A percentile compares a stretch with the other conserved stretches of the same genome.
These are phyloP conservation scores for Medicago ruthenica DNA, from an alignment of 306 rosid genomes.

Conservation along the genomic window DNA sequence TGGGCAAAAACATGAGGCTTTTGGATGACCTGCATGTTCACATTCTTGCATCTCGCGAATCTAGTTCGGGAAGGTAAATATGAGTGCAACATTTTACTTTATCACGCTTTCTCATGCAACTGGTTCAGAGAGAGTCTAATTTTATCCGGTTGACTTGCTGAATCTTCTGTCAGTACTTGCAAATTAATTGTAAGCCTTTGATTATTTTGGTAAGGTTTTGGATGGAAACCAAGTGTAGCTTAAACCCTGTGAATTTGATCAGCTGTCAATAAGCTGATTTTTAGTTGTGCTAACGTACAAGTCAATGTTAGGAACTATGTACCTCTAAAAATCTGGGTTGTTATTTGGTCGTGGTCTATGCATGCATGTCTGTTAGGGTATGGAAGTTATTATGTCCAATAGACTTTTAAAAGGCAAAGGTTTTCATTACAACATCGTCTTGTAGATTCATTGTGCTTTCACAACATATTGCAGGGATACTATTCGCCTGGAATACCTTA, in stretches of 20 bases:
- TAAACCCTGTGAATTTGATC: conserved; percentile 28
- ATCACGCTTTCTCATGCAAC: conserved; percentile 24
- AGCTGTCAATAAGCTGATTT: conserved; percentile 14
- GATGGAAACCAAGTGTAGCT: conserved; percentile 33
- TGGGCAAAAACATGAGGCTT: conserved; percentile 79
- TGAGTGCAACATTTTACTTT: conserved; percentile 36
- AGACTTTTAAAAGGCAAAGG: conserved; percentile 24
- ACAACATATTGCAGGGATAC: conserved; percentile 67
- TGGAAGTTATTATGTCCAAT: conserved; percentile 26
- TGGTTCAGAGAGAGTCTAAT: conserved; percentile 4
- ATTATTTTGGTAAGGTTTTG: conserved; percentile 16
- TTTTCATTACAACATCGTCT: conserved; percentile 29
- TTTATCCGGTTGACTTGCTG: conserved; percentile 22
- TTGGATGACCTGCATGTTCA: conserved; percentile 90
- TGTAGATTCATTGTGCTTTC: conserved; percentile 31
- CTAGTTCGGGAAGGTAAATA: conserved; percentile 77
- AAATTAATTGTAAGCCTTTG: conserved; percentile 14
- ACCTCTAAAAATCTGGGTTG: conserved; percentile 18
- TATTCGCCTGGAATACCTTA: conserved; percentile 78
- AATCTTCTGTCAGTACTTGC: conserved; percentile 32
- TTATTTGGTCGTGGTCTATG: conserved; percentile 34
- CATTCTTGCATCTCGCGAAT: conserved; percentile 89
- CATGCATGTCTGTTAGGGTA: conserved; percentile 20
- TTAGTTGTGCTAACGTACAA: conserved; percentile 21
- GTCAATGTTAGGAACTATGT: conserved; percentile 19